Evolutionary conservation across 768 basidiomycete species (phyloP).

Genomic region (Antrodiella citrinella): DNA sequence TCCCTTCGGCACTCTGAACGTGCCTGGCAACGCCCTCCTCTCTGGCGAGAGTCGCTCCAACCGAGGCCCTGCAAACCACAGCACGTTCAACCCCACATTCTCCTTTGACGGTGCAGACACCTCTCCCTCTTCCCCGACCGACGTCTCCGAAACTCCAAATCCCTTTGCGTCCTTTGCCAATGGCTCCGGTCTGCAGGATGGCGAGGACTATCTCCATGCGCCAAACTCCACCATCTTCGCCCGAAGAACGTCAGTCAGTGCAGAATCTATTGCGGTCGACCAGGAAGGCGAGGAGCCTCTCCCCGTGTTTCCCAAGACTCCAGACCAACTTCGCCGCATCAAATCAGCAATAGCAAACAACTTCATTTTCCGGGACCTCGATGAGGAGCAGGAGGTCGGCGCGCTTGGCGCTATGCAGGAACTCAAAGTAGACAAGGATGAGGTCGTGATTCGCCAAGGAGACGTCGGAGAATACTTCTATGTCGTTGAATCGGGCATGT

Average conservation of each 20-base stretch:
- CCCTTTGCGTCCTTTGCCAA: conserved; percentile 28
- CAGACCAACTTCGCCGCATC: conserved; percentile 83
- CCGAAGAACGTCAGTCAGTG: conserved; percentile 89
- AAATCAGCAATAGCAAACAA: conserved; percentile 80
- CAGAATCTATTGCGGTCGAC: conserved; percentile 89
- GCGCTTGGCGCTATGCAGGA: conserved; percentile 97
- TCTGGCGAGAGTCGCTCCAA: conserved; percentile 30
- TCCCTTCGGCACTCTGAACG: conserved; percentile 74
- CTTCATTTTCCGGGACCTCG: conserved; percentile 93
- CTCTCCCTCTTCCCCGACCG: conserved; percentile 54
- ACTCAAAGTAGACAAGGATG: conserved; percentile 54
- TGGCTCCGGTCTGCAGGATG: conserved; percentile 26
- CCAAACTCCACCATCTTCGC: conserved; percentile 76
- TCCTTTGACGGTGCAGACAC: conserved; percentile 51
- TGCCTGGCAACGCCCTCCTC: conserved; percentile 73
- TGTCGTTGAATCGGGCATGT: conserved; percentile 83
- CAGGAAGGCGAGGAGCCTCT: conserved; percentile 55
- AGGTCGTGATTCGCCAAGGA: conserved; percentile 95
- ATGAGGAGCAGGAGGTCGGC: conserved; percentile 91
- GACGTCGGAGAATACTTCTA: conserved; percentile 98
- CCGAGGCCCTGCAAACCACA: not conserved
- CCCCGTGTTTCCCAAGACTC: conserved; percentile 70
- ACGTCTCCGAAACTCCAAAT: conserved; percentile 23
- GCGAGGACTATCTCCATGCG: conserved; percentile 63
- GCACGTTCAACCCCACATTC: conserved; percentile 37